phyloP scores from a whole-genome alignment of 1,284 basidiomycete genomes.

The Coriolopsis trogii region DNA sequence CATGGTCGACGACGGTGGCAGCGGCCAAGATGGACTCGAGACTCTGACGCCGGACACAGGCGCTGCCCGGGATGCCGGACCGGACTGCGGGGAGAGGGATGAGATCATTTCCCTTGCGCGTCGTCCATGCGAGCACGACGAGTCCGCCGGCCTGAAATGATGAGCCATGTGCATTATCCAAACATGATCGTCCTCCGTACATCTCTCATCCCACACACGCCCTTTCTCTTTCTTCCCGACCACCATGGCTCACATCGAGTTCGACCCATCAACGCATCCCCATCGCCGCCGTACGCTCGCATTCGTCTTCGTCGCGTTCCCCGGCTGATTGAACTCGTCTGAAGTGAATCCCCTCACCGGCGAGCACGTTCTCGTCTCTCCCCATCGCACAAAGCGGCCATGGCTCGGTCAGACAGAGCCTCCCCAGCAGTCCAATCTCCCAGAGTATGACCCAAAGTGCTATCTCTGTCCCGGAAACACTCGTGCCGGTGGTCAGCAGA shows the following conservation, averaged over 20 bases:
- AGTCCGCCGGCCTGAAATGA: too few relatives aligned
- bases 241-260: constrained; percentile 47
- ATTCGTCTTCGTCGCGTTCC: not conserved
- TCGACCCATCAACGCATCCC: constrained; percentile 68
- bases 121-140: not conserved
- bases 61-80: constrained; percentile 7
- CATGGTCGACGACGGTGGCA: constrained; percentile 8
- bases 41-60: too few relatives aligned
- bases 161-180: too few relatives aligned
- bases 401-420: constrained; percentile 87
- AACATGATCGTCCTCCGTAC: too few relatives aligned
- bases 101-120: too few relatives aligned
- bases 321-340: constrained; percentile 23
- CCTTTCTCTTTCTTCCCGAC: constrained; percentile 4
- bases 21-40: too few relatives aligned
- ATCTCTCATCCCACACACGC: too few relatives aligned
- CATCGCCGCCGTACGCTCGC: constrained; percentile 67
- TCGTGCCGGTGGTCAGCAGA: constrained; percentile 76
- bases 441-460: constrained; percentile 78
- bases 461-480: constrained; percentile 91
- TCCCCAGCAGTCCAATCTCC: constrained; percentile 55
- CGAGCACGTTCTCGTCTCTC: constrained; percentile 83
- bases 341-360: constrained; percentile 78
- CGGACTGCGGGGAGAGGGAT: constrained; percentile 1
- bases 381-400: constrained; percentile 81